Evolutionary conservation across 192 early-diverging fungal species (phyloP).

Genomic region (Spinellus fusiger): DNA sequence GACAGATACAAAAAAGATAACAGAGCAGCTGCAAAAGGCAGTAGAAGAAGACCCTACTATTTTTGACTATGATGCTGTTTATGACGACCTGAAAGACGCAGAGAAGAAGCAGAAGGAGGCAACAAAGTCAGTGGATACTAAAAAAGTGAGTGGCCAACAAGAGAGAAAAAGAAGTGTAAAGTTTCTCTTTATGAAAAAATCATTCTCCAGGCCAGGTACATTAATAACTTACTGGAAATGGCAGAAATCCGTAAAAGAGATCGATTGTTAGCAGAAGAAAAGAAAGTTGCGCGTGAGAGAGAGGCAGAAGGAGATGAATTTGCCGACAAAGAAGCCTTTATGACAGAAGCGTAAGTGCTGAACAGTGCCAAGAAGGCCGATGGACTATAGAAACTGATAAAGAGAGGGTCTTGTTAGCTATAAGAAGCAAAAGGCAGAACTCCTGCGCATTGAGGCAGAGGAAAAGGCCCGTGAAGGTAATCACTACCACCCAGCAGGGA

Average conservation of each 20-base stretch:
- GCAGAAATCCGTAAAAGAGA: constrained; percentile 67
- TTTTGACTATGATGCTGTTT: constrained; percentile 76
- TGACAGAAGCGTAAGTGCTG: constrained; percentile 63
- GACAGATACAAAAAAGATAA: constrained; percentile 23
- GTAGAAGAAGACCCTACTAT: constrained; percentile 63
- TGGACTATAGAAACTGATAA: not conserved
- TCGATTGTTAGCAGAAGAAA: constrained; percentile 58
- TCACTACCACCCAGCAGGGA: not conserved
- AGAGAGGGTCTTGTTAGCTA: constrained; percentile 16
- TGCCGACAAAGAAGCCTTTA: constrained; percentile 74
- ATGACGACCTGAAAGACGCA: constrained; percentile 61
- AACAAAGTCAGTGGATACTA: constrained; percentile 32
- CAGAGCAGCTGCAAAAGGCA: constrained; percentile 53
- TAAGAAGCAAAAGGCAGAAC: constrained; percentile 55
- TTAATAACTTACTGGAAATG: constrained; percentile 52
- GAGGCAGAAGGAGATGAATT: constrained; percentile 67
- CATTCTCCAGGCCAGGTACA: constrained; percentile 59
- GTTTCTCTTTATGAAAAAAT: too few relatives aligned
- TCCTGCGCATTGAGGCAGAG: constrained; percentile 52
- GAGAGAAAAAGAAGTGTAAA: constrained; percentile 15
- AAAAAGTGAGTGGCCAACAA: constrained; percentile 30
- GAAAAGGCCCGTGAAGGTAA: constrained; percentile 52
- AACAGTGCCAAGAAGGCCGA: constrained; percentile 8
- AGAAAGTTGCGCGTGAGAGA: constrained; percentile 63
- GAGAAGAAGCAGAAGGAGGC: constrained; percentile 46